Evolutionary conservation across 305 asterid genomes (phyloP).

Genomic region (Nicotiana rustica): DNA sequence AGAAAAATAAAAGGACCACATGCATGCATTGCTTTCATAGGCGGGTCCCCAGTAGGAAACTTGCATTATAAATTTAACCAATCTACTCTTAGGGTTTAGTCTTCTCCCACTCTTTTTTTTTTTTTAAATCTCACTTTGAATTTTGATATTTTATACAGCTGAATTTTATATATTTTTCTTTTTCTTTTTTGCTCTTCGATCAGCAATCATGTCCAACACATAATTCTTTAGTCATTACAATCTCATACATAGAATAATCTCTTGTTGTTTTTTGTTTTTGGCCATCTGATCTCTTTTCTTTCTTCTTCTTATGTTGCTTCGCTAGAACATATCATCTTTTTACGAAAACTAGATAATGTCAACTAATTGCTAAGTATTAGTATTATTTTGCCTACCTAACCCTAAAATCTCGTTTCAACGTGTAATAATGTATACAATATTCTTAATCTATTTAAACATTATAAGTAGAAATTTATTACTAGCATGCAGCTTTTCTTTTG

Average conservation of each 20-base stretch:
- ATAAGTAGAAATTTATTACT: slow-evolving; percentile 3
- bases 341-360: neutral
- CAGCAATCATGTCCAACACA: neutral
- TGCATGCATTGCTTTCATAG: slow-evolving; percentile 39
- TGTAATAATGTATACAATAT: neutral
- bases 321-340: neutral
- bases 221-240: neutral
- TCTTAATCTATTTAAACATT: neutral
- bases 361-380: neutral
- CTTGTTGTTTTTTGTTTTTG: neutral
- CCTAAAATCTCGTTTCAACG: neutral
- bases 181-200: neutral
- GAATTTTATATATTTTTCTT: neutral
- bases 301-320: neutral
- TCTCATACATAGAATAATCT: neutral
- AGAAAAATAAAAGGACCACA: slow-evolving; percentile 48
- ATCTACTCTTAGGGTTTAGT: slow-evolving; percentile 43
- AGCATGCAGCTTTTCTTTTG: neutral
- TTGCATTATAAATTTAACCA: slow-evolving; percentile 23
- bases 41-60: slow-evolving; percentile 43
- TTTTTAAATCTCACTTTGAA: no score
- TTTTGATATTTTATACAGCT: no score
- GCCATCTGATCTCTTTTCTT: neutral
- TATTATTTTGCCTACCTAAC: neutral
- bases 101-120: neutral